phyloP scores from a whole-genome alignment of 2,329 filamentous ascomycete species.

The Fusarium mundagurra region DNA sequence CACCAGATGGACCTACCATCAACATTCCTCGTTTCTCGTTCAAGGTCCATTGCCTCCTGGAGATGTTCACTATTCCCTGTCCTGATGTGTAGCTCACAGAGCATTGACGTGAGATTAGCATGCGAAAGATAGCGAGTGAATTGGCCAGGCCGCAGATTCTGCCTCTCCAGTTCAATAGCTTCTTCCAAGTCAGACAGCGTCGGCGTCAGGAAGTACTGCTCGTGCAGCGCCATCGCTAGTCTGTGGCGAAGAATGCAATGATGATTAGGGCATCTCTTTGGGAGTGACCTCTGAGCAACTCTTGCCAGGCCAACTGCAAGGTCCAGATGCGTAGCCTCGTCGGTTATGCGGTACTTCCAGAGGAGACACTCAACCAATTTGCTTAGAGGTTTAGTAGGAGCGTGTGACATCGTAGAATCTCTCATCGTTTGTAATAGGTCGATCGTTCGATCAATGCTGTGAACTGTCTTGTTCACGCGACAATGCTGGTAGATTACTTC shows the following conservation, averaged over 20 bases:
- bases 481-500: neutral
- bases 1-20: neutral
- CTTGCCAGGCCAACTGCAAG: neutral
- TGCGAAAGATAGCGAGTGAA: neutral
- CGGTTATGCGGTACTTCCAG: neutral
- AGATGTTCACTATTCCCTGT: neutral
- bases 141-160: neutral
- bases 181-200: rapidly evolving
- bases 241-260: neutral
- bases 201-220: neutral
- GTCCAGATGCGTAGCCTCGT: rapidly evolving
- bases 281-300: neutral
- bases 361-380: neutral
- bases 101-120: neutral
- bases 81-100: neutral
- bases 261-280: neutral
- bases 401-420: rapidly evolving
- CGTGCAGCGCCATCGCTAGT: neutral
- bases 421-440: rapidly evolving
- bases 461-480: rapidly evolving
- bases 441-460: rapidly evolving
- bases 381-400: neutral
- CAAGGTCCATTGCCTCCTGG: neutral
- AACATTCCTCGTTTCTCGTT: neutral
- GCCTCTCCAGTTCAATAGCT: neutral